A percentile compares a stretch with the other conserved stretches of the same genome.
These are phyloP conservation scores for Mycena vulgaris DNA, from an alignment of 768 basidiomycete species.

Conservation along the genomic window DNA sequence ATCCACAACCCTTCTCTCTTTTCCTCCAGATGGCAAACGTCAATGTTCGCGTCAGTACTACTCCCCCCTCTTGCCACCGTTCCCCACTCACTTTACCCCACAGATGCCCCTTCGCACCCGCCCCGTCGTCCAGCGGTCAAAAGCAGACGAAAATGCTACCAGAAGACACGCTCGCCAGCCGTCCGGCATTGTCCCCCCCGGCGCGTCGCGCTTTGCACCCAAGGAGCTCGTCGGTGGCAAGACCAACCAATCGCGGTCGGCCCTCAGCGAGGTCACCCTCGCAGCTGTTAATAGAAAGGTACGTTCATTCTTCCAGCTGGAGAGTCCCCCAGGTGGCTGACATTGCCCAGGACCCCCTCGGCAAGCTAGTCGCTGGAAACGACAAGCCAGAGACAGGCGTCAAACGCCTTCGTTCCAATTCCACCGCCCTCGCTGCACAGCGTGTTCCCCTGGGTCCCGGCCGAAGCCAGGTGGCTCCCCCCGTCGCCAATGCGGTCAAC, in stretches of 20 bases:
- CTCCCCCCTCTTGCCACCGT: conserved; percentile 21
- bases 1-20: conserved; percentile 42
- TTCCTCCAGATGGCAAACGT: conserved; percentile 68
- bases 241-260: conserved; percentile 74
- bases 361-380: conserved; percentile 67
- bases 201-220: conserved; percentile 65
- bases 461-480: conserved; percentile 61
- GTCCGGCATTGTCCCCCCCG: conserved; percentile 63
- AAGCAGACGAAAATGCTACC: conserved; percentile 85
- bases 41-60: conserved; percentile 69
- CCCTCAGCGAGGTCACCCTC: conserved; percentile 86
- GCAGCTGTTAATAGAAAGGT: conserved; percentile 86
- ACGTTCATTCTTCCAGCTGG: conserved; percentile 40
- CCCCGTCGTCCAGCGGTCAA: conserved; percentile 71
- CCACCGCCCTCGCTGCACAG: conserved; percentile 72
- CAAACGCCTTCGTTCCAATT: conserved; percentile 77
- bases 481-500: conserved; percentile 59
- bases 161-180: conserved; percentile 76
- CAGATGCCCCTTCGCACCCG: conserved; percentile 81
- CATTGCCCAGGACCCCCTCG: conserved; percentile 59
- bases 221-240: conserved; percentile 68
- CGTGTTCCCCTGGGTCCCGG: conserved; percentile 80
- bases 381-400: conserved; percentile 79
- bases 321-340: conserved; percentile 31
- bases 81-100: conserved; percentile 34